Conservation (phyloP, 768 basidiomycete genomes). For the Macrolepiota fuliginosa region DNA sequence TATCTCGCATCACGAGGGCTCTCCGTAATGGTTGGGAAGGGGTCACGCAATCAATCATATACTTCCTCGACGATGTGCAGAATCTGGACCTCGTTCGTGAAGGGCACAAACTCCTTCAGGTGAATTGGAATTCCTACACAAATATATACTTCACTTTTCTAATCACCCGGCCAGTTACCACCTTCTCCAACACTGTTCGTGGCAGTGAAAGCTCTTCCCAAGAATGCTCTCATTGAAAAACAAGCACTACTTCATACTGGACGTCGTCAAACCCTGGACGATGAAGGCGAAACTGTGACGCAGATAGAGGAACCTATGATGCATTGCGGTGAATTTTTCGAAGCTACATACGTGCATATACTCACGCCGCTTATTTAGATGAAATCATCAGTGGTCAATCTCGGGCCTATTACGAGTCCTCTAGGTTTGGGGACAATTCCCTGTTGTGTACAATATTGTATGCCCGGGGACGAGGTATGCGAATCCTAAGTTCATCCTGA, state of each 20-base stretch:
- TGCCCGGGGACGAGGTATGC: conserved; percentile 5
- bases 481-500: not conserved
- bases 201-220: conserved; percentile 64
- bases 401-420: conserved; percentile 2
- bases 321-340: not conserved
- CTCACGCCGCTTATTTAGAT: not conserved
- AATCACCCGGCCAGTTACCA: not conserved
- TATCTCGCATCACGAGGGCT: conserved; percentile 60
- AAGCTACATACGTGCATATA: not conserved
- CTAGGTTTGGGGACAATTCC: not conserved
- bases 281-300: conserved; percentile 39
- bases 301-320: conserved; percentile 14
- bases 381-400: not conserved
- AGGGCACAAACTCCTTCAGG: conserved; percentile 30
- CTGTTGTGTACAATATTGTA: conserved; percentile 2
- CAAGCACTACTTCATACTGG: conserved; percentile 75
- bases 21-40: conserved; percentile 63
- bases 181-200: conserved; percentile 51
- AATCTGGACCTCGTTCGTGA: conserved; percentile 39
- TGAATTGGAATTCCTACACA: conserved; percentile 5
- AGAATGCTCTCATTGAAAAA: conserved; percentile 71
- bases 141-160: conserved; percentile 3
- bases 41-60: conserved; percentile 60
- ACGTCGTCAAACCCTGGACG: conserved; percentile 42
- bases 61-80: conserved; percentile 57